These are phyloP conservation scores for Metahyphopichia silvanorum DNA, from an alignment of 805 yeast genomes.

Conservation along the genomic window DNA sequence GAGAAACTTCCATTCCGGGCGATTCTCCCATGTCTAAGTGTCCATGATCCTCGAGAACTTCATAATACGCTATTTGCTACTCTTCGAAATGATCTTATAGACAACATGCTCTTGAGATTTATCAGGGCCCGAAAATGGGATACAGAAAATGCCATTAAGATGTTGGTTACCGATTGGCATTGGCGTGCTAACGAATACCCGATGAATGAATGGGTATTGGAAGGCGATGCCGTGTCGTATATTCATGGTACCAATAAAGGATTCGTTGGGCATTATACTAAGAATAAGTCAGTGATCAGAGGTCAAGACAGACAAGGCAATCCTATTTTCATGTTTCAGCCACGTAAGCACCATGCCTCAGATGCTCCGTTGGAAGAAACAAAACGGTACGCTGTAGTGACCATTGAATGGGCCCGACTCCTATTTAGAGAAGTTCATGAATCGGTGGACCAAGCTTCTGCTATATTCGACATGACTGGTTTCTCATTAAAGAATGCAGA, in stretches of 20 bases:
- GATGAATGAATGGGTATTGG: conserved; percentile 58
- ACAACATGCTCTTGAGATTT: conserved; percentile 71
- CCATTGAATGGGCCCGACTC: conserved; percentile 81
- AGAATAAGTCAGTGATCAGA: conserved; percentile 68
- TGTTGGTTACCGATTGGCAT: conserved; percentile 68
- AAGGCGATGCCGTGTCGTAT: conserved; percentile 68
- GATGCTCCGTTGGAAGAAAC: conserved; percentile 61
- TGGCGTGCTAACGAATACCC: conserved; percentile 70
- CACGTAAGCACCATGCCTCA: conserved; percentile 59
- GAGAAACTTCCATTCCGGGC: conserved; percentile 21
- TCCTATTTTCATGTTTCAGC: conserved; percentile 80
- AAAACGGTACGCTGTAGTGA: conserved; percentile 67
- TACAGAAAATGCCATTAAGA: conserved; percentile 59
- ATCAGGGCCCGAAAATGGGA: conserved; percentile 87
- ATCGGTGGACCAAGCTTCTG: conserved; percentile 65
- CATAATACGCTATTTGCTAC: conserved; percentile 43
- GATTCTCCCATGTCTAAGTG: conserved; percentile 49
- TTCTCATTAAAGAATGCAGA: conserved; percentile 93
- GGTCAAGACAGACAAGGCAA: conserved; percentile 73
- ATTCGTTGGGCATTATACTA: conserved; percentile 52
- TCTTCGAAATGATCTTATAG: conserved; percentile 73
- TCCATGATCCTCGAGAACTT: conserved; percentile 49
- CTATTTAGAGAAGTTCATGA: conserved; percentile 55
- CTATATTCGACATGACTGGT: conserved; percentile 82
- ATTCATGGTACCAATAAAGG: conserved; percentile 40